Base-by-base conservation (phyloP, 192 early-diverging fungal species). In the Funneliformis mosseae region DNA sequence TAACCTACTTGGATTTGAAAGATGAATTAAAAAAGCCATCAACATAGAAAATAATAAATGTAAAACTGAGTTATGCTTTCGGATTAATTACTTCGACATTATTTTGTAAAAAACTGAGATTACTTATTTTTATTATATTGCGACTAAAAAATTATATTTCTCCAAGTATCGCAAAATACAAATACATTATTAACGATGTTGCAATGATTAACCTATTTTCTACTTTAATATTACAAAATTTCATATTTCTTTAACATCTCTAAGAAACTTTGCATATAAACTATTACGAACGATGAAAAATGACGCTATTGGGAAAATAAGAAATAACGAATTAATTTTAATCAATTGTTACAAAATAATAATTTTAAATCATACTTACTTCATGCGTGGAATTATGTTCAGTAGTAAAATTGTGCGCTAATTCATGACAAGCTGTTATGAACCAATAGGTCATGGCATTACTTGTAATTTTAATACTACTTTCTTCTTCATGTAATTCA, bases 341-440 rank as follows among this genome's bases (percentile, higher is more conserved):
- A 66, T 48, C 4, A 39, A 0, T 66, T 43, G 23, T 60, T 10
- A 11, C 1, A 43, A 48, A 23, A 27, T 76, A 43, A 12, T 50
- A 68, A 18, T 43, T 43, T 72, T 25, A 74, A 38, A 33, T 43
- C n/a, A 50, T 16, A 61, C 64, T 72, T 83, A 88, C 87, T 87
- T 94, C 95, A 83, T 96, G 94, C 69, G 90, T 77, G 33, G 89
- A 85, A 80, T 93, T 89, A 81, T 97, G 96, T 9, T 84, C 84
- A 23, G 75, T 66, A 4, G 91, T 87, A 85, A 93, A 94, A 78
- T 94, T 92, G 80, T 96, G 95, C 4, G 88, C 94, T 62, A 97
- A 83, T 84, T 96, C 96, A 83, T 97, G 96, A 70, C 92, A 93
- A 60, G 89, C 84, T 6, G 88, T 91, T 88, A 96, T 91, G 81